phyloP scores from a whole-genome alignment of 2,329 filamentous ascomycete species.

The Arthroderma sp. region DNA sequence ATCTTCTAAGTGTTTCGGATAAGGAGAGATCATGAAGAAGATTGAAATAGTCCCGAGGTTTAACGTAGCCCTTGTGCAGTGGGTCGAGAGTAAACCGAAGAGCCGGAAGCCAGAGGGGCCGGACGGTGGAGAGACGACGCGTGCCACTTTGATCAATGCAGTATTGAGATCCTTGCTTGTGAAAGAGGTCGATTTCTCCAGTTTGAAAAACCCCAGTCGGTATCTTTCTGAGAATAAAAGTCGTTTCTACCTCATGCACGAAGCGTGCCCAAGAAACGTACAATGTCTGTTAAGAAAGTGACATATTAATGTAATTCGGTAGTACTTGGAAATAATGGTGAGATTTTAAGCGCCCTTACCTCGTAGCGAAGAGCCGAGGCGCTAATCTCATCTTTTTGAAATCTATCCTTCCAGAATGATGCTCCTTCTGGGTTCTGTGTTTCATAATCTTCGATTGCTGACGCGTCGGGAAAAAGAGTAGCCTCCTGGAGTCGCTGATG shows the following conservation, averaged over 20 bases:
- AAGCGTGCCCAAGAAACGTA: constrained; percentile 3
- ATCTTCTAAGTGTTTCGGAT: constrained; percentile 9
- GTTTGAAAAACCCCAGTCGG: constrained; percentile 9
- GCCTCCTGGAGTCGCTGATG: not conserved
- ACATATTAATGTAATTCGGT: not conserved
- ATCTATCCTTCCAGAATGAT: constrained; percentile 1
- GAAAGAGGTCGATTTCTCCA: constrained; percentile 9
- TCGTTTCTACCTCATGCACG: not conserved
- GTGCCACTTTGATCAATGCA: constrained; percentile 10
- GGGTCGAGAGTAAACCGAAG: constrained; percentile 10
- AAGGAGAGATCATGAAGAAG: constrained; percentile 9
- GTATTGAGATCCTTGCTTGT: constrained; percentile 9
- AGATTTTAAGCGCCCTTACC: not conserved
- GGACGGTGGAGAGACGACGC: constrained; percentile 10
- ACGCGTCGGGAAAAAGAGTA: not conserved
- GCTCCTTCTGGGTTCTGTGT: not conserved
- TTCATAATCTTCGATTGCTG: constrained; percentile 1
- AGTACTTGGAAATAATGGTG: not conserved
- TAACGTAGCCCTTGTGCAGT: constrained; percentile 11
- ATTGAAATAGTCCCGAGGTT: constrained; percentile 10
- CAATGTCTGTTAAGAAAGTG: not conserved
- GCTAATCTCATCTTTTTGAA: constrained; percentile 1
- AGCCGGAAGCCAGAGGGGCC: constrained; percentile 11
- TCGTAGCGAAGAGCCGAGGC: constrained; percentile 1
- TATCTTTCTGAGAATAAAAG: constrained; percentile 5